Evolutionary conservation across 129 eudicot genomes (phyloP).

Genomic region (Dittrichia graveolens): DNA sequence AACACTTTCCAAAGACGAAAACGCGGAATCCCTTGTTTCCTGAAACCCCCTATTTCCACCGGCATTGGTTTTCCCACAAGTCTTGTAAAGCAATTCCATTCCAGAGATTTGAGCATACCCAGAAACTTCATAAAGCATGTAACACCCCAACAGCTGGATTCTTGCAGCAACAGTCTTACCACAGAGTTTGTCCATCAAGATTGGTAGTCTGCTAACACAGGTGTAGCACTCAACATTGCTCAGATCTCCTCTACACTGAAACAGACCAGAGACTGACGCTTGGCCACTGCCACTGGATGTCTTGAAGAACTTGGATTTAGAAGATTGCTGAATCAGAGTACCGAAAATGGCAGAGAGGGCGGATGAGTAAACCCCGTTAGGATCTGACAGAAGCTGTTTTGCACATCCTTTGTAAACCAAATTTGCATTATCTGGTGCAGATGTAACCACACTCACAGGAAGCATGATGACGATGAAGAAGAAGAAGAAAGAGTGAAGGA

Average conservation of each 20-base stretch:
- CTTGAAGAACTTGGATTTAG: constrained; percentile 71
- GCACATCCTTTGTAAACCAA: constrained; percentile 93
- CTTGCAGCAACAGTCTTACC: constrained; percentile 78
- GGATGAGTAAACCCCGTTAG: constrained; percentile 72
- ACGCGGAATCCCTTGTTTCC: constrained; percentile 64
- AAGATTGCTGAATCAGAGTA: constrained; percentile 69
- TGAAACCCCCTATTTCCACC: constrained; percentile 62
- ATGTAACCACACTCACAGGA: constrained; percentile 24
- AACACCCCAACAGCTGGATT: constrained; percentile 82
- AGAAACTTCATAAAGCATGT: constrained; percentile 73
- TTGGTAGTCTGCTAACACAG: constrained; percentile 71
- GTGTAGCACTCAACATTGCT: constrained; percentile 68
- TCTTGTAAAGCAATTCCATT: constrained; percentile 73
- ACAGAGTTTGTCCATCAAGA: constrained; percentile 76
- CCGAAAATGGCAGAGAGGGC: constrained; percentile 77
- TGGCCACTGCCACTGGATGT: constrained; percentile 63
- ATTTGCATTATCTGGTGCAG: constrained; percentile 58
- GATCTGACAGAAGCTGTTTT: constrained; percentile 70
- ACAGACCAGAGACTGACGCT: constrained; percentile 66
- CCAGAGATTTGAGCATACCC: constrained; percentile 85
- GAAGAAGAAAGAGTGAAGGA: not conserved
- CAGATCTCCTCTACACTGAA: constrained; percentile 88
- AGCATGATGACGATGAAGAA: constrained; percentile 19
- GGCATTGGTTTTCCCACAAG: constrained; percentile 56
- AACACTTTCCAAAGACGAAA: constrained; percentile 52